phyloP scores from a whole-genome alignment of 1,284 basidiomycete genomes.

The Neotropicomus parvogracilis region DNA sequence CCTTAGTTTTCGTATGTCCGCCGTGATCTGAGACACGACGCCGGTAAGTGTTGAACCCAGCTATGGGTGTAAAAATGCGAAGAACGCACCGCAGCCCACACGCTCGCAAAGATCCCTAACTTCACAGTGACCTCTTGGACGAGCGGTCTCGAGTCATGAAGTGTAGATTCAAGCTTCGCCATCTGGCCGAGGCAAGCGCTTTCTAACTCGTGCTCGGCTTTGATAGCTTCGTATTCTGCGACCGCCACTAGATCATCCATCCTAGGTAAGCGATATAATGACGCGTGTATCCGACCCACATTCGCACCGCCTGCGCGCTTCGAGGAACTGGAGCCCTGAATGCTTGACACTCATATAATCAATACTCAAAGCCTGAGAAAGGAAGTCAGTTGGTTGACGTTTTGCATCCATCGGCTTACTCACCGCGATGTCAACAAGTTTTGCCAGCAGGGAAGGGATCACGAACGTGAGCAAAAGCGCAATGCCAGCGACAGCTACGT shows the following conservation, averaged over 20 bases:
- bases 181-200: conserved; percentile 14
- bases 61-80: too few relatives aligned
- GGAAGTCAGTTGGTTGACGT: neutral
- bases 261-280: neutral
- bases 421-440: conserved; percentile 8
- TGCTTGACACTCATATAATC: conserved; percentile 5
- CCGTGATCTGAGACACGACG: conserved; percentile 15
- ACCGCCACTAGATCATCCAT: conserved; percentile 7
- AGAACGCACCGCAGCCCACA: conserved; percentile 22
- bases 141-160: conserved; percentile 15
- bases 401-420: neutral
- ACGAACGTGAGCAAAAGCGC: conserved; percentile 17
- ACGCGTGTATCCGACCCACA: conserved; percentile 4
- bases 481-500: conserved; percentile 19
- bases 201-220: conserved; percentile 13
- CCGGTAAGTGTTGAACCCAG: neutral
- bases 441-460: conserved; percentile 10
- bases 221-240: conserved; percentile 5
- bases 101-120: conserved; percentile 17
- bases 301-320: neutral
- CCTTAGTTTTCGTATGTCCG: conserved; percentile 16
- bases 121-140: conserved; percentile 19
- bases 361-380: conserved; percentile 4
- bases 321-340: conserved; percentile 8
- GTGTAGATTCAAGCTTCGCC: conserved; percentile 8